Percentiles rank a stretch among this genome's conserved stretches.
Evolutionary conservation across 2,329 filamentous ascomycete species (phyloP).

Genomic region (Colletotrichum plurivorum): DNA sequence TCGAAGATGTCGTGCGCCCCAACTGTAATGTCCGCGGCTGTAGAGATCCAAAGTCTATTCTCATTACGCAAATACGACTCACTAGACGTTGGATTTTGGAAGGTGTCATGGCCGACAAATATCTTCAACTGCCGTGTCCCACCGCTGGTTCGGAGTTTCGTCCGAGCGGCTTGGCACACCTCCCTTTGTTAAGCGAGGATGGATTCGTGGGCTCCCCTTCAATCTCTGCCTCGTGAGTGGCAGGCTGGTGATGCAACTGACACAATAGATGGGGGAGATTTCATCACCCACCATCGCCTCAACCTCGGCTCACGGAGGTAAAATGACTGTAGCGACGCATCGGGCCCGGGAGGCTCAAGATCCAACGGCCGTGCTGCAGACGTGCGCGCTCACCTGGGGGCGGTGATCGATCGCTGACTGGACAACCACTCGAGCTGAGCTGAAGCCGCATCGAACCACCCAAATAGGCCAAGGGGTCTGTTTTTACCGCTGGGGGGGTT

Average conservation of each 20-base stretch:
- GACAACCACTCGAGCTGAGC: neutral
- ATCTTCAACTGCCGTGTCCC: neutral
- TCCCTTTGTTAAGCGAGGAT: neutral
- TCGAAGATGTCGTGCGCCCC: too few species aligned
- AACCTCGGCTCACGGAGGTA: neutral
- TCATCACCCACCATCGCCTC: neutral
- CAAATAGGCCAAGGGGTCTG: conserved; percentile 9
- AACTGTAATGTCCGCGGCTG: too few species aligned
- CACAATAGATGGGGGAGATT: neutral
- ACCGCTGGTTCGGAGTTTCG: neutral
- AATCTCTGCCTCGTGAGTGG: conserved; percentile 1
- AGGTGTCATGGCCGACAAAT: neutral
- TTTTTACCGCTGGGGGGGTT: neutral
- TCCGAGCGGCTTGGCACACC: conserved; percentile 2
- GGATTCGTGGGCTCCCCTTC: neutral
- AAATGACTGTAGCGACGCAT: neutral
- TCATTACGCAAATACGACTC: too few species aligned
- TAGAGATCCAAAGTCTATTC: too few species aligned
- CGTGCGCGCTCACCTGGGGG: conserved; percentile 2
- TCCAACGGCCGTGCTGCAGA: conserved; percentile 1
- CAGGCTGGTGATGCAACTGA: neutral
- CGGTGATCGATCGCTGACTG: too few species aligned
- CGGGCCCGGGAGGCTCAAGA: neutral
- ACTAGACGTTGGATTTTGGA: neutral
- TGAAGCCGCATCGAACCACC: neutral